A percentile compares a stretch with the other conserved stretches of the same genome.
These are phyloP conservation scores for Rhizopus arrhizus DNA, from an alignment of 371 early-diverging fungal species.

Conservation along the genomic window DNA sequence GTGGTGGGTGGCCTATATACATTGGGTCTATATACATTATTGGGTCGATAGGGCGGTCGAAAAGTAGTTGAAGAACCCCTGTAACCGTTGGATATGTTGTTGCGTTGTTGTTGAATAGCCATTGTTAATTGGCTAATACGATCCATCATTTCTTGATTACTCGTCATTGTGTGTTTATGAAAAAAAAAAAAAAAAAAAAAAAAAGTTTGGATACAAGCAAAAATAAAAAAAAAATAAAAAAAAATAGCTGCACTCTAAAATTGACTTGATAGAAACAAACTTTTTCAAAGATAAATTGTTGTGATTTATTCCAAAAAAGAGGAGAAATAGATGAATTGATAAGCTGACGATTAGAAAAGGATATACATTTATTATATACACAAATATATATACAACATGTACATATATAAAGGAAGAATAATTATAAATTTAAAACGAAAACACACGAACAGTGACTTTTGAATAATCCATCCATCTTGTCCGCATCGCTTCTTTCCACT, in stretches of 20 bases:
- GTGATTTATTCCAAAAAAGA: too few species aligned
- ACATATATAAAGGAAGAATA: too few species aligned
- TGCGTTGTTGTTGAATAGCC: constrained; percentile 39
- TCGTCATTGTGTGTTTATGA: constrained; percentile 17
- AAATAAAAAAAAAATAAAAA: too few species aligned
- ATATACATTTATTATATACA: too few species aligned
- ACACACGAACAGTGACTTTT: constrained; percentile 15
- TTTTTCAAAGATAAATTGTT: too few species aligned
- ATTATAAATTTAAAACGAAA: not conserved
- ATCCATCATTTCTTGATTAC: constrained; percentile 39
- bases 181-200: constrained; percentile 6
- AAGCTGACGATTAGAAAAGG: too few species aligned
- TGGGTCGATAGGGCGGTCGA: not conserved
- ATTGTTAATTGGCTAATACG: constrained; percentile 39
- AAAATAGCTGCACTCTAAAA: too few species aligned
- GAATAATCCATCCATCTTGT: not conserved
- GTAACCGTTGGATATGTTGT: constrained; percentile 7
- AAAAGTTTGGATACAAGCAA: too few species aligned
- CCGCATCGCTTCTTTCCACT: constrained; percentile 3
- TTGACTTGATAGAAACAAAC: too few species aligned
- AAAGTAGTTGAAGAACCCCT: not conserved
- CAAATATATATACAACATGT: too few species aligned
- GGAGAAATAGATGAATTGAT: too few species aligned
- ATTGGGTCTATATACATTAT: constrained; percentile 1
- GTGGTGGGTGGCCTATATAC: not conserved